phyloP scores from a whole-genome alignment of 768 basidiomycete genomes.

The Mycena galopus region DNA sequence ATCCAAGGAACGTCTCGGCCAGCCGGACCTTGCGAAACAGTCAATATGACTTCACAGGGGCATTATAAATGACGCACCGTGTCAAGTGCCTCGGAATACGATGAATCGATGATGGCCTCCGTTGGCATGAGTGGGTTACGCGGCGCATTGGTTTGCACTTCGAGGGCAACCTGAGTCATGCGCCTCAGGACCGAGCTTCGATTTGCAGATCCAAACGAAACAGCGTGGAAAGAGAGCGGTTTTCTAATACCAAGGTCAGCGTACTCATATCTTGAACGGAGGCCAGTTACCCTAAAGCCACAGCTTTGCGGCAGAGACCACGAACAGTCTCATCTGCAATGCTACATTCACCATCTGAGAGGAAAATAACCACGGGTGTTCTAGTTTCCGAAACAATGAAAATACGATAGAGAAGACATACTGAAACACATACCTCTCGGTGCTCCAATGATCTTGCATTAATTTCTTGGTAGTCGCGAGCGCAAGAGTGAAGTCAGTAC shows the following conservation, averaged over 20 bases:
- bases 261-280: background rate
- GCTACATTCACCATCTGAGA: slow-evolving; percentile 67
- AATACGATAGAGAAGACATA: no score
- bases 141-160: slow-evolving; percentile 57
- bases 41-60: background rate
- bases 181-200: slow-evolving; percentile 48
- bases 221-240: slow-evolving; percentile 64
- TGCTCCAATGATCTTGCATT: slow-evolving; percentile 63
- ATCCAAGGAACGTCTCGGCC: slow-evolving; percentile 64
- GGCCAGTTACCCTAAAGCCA: slow-evolving; percentile 58
- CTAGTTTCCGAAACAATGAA: slow-evolving; percentile 38
- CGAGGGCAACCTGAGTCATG: slow-evolving; percentile 61
- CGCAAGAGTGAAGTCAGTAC: slow-evolving; percentile 61
- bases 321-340: slow-evolving; percentile 56
- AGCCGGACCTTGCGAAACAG: slow-evolving; percentile 57
- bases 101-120: slow-evolving; percentile 51
- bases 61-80: slow-evolving; percentile 49
- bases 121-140: slow-evolving; percentile 51
- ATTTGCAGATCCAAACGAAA: slow-evolving; percentile 58
- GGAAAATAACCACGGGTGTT: slow-evolving; percentile 63
- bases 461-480: slow-evolving; percentile 46
- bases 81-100: slow-evolving; percentile 62
- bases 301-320: slow-evolving; percentile 55
- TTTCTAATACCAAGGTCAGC: slow-evolving; percentile 48
- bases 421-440: slow-evolving; percentile 55